Conservation (phyloP, 176 grass and related monocot species). For the Oryza longistaminata region DNA sequence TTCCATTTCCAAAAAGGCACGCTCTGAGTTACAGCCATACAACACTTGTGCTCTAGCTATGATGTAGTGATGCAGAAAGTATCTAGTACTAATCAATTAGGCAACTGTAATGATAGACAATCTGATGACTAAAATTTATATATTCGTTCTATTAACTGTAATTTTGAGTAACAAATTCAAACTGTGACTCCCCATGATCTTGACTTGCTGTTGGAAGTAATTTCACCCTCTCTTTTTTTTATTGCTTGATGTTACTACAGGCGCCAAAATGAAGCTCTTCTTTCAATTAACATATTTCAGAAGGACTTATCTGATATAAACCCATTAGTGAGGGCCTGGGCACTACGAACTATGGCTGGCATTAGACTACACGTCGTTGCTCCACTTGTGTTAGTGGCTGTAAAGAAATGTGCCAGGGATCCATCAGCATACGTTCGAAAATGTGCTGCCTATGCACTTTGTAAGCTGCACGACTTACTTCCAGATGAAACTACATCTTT, state of each 20-base stretch:
- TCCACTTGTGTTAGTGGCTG: constrained; percentile 70
- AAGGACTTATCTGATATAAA: constrained; percentile 95
- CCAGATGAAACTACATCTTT: constrained; percentile 64
- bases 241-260: constrained; percentile 32
- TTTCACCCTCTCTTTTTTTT: neutral
- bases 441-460: constrained; percentile 84
- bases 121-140: neutral
- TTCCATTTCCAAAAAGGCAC: neutral
- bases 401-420: constrained; percentile 82
- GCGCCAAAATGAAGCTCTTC: constrained; percentile 91
- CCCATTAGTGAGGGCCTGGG: constrained; percentile 92
- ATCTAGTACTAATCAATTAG: neutral
- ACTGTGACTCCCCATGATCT: neutral
- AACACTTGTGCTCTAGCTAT: neutral
- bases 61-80: neutral
- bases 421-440: constrained; percentile 88
- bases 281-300: constrained; percentile 97
- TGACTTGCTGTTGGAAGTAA: neutral
- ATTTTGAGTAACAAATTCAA: neutral
- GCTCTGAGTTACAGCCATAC: neutral
- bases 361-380: constrained; percentile 82
- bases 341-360: constrained; percentile 87
- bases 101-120: neutral
- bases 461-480: constrained; percentile 77
- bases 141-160: neutral